Percentiles rank a stretch among this genome's conserved stretches.
Conservation (phyloP, 2,329 filamentous ascomycete species). For the Delphinella strobiligena region DNA sequence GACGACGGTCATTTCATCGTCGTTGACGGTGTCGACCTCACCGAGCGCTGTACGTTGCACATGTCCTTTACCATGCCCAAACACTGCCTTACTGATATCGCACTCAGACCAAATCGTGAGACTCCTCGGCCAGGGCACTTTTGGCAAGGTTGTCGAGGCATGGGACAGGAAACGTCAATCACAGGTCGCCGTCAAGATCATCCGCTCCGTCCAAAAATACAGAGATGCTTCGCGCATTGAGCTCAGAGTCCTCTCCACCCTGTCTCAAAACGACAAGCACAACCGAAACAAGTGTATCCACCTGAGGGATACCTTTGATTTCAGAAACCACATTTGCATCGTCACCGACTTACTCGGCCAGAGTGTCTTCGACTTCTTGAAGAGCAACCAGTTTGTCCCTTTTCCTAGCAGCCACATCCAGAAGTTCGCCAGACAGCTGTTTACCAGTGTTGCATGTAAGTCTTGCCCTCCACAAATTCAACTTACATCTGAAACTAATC, state of each 20-base stretch:
- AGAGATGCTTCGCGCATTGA: conserved; percentile 93
- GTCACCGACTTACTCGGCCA: conserved; percentile 71
- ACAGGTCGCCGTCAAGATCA: conserved; percentile 95
- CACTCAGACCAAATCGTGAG: conserved; percentile 70
- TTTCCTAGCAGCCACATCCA: conserved; percentile 99
- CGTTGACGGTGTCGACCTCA: conserved; percentile 71
- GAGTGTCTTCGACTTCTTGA: conserved; percentile 96
- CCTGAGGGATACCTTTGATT: conserved; percentile 92
- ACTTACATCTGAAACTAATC: too few species aligned
- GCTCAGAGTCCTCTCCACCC: conserved; percentile 77
- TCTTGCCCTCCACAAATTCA: conserved; percentile 17
- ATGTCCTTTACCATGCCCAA: background rate
- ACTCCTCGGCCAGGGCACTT: conserved; percentile 89
- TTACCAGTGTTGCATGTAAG: conserved; percentile 97
- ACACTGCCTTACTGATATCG: conserved; percentile 8
- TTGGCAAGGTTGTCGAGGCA: conserved; percentile 95
- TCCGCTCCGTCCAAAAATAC: conserved; percentile 96
- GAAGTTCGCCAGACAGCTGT: conserved; percentile 85
- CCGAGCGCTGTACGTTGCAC: conserved; percentile 66
- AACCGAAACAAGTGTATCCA: conserved; percentile 97
- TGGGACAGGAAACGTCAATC: conserved; percentile 63
- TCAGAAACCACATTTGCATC: conserved; percentile 88
- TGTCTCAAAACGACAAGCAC: conserved; percentile 79
- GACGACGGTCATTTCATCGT: conserved; percentile 97
- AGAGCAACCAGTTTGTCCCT: conserved; percentile 86